Base-by-base conservation (phyloP, 495 filamentous ascomycete species). In the Penicillium mononematosum region DNA sequence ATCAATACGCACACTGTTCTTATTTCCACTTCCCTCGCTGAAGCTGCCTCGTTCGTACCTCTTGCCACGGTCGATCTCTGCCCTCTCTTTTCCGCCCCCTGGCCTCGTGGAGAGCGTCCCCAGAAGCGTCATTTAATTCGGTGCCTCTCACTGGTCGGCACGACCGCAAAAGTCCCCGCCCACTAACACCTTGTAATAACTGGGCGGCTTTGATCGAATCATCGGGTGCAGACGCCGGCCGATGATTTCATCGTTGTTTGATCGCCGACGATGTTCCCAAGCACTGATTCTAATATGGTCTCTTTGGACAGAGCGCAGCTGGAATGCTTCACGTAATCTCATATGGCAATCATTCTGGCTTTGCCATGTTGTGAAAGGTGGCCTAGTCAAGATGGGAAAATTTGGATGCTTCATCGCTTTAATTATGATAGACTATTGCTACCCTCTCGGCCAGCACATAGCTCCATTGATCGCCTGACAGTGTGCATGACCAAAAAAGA, bases 101-200 rank as follows among this genome's bases (percentile, higher is more conserved):
- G 45, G 19, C 45, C 64, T 64, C 64, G 61, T 67, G 64, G 61
- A 58, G 59, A 64, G 22, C 9, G 19, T 49, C 49, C 61, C 61
- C 62, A 62, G 52, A 60, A 66, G 65, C 65, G 66, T 53, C 64
- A 69, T 69, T 69, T 67, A 65, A 67, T 64, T 69, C 43, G 42
- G 49, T 34, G 36, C 31, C 14, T 22, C 31, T 60, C 10, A 69
- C 42, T 69, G 61, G 66, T 50, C 38, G 6, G 19, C 10, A 24
- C 6, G n/a, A 32, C 50, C 60, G 53, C 17, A 38, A 27, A 50
- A 39, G 54, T 48, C 53, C 44, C 63, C 65, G 45, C 55, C 27
- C 41, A 38, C 58, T 65, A 62, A 47, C 48, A 52, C 10, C 29
- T 49, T 39, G 53, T 64, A 60, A 57, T 61, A 54, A 29, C 29